Evolutionary conservation across 2,329 filamentous ascomycete genomes (phyloP), one percentile per base, ranked within the genome.

Genomic region (Bipolaris cookei): DNA sequence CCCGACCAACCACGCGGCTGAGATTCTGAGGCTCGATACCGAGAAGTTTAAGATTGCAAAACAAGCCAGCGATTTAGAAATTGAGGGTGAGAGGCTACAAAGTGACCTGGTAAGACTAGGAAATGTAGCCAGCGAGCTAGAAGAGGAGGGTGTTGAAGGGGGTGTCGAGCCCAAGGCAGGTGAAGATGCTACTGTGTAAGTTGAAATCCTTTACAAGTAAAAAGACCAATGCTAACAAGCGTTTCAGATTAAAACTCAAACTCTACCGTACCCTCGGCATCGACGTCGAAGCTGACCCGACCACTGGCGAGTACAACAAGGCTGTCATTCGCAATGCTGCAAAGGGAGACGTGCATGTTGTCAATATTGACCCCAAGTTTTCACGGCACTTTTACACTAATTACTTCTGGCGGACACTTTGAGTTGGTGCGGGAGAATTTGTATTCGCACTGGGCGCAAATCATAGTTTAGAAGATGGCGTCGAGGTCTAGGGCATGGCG

Each of bases 11-110:
- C 94, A 98, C 79, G 92, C 93, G 5, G 88, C 87, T 34, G 87
- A 91, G 72, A 97, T 98, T 61, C 84, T 95, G 18, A 86, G 89
- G 38, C 88, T 97, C 59, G 94, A 98, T 78, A 96, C 92, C 1
- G 88, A 93, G 67, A 97, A 97, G 74, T 98, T 98, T 79, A 89
- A 92, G 66, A 89, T 92, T 55, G 94, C 94, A n/a, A 98, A 98
- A 78, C 87, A 90, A 14, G 92, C 91, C 0, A 89, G 86, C 1
- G 94, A 98, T 74, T 82, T 95, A 6, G 93, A 97, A 80, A 92
- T 94, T 72, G 95, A 99, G 79, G 90, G 90, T n/a, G 94, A 98
- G 81, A 84, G 94, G n/a, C 81, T 98, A 43, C 88, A 90, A 54
- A 86, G 87, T 5, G 91, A 96, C 76, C 80, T 92, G 5, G 90